Percentiles rank a stretch among this genome's conserved stretches.
These are phyloP conservation scores for Fusarium mangiferae DNA, from an alignment of 2,329 filamentous ascomycete species.

Conservation along the genomic window DNA sequence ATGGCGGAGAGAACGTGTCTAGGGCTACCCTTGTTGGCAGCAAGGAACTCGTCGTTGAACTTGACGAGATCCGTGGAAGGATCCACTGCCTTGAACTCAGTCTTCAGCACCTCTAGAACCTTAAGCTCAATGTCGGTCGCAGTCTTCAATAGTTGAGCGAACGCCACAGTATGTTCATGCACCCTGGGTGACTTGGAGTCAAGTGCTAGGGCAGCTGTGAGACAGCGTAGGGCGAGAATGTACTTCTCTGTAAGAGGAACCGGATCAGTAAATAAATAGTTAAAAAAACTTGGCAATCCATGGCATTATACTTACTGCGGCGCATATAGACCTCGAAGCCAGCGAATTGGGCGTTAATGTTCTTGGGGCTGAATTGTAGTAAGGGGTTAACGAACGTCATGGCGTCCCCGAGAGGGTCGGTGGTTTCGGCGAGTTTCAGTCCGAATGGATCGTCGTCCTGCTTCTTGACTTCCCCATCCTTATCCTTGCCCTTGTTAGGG, in stretches of 20 bases:
- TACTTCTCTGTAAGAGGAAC: constrained; percentile 74
- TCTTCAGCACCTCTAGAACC: constrained; percentile 74
- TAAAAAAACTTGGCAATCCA: too few relatives aligned
- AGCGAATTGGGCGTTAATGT: constrained; percentile 81
- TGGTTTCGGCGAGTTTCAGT: constrained; percentile 80
- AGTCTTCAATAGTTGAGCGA: constrained; percentile 70
- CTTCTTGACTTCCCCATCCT: constrained; percentile 78
- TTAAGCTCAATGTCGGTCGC: constrained; percentile 70
- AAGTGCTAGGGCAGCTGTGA: constrained; percentile 77
- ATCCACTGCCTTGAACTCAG: constrained; percentile 71
- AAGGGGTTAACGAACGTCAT: constrained; percentile 87
- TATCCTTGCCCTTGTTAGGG: constrained; percentile 75
- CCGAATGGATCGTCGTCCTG: constrained; percentile 91
- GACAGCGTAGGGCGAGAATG: constrained; percentile 85
- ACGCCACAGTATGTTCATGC: constrained; percentile 78
- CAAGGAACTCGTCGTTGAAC: constrained; percentile 74
- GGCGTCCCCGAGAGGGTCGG: constrained; percentile 84
- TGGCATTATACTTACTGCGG: constrained; percentile 69
- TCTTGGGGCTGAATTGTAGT: constrained; percentile 83
- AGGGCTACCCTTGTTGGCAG: constrained; percentile 70
- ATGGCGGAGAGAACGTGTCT: constrained; percentile 72
- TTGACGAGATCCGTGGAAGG: constrained; percentile 67
- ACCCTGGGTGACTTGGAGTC: constrained; percentile 76
- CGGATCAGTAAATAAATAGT: background rate
- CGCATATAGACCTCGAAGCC: constrained; percentile 93